phyloP scores from a whole-genome alignment of 805 yeast species.

The Starmerella tilneyi region DNA sequence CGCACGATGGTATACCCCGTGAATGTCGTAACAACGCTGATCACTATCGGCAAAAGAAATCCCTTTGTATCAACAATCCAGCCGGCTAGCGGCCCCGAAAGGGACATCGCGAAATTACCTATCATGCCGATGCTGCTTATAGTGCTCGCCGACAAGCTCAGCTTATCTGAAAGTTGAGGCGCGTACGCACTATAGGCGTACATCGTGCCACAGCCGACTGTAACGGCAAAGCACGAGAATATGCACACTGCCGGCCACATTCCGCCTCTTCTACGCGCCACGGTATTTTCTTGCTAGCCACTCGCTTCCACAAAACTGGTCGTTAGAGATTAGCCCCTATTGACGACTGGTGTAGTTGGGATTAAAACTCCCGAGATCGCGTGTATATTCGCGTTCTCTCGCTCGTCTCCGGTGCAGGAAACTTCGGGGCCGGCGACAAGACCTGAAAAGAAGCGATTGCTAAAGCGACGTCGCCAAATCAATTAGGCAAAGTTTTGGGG shows the following conservation, averaged over 20 bases:
- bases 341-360: constrained; percentile 3
- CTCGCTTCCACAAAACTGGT: no score
- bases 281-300: no score
- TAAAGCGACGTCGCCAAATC: no score
- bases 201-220: constrained; percentile 46
- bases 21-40: constrained; percentile 43
- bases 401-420: not conserved
- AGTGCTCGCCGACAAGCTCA: constrained; percentile 51
- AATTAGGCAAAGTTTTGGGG: no score
- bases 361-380: constrained; percentile 5
- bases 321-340: no score
- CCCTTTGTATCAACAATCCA: constrained; percentile 53
- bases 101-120: constrained; percentile 55
- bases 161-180: constrained; percentile 56
- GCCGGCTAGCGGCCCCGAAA: constrained; percentile 64
- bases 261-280: not conserved
- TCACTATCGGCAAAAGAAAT: constrained; percentile 41
- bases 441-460: no score
- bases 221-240: constrained; percentile 25
- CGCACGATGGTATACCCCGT: constrained; percentile 50
- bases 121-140: constrained; percentile 54
- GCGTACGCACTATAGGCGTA: constrained; percentile 68
- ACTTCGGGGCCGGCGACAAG: not conserved
- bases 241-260: constrained; percentile 22
- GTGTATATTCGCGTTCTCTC: no score